Base-by-base conservation (phyloP, 768 basidiomycete genomes). In the Kondoa malvinella region DNA sequence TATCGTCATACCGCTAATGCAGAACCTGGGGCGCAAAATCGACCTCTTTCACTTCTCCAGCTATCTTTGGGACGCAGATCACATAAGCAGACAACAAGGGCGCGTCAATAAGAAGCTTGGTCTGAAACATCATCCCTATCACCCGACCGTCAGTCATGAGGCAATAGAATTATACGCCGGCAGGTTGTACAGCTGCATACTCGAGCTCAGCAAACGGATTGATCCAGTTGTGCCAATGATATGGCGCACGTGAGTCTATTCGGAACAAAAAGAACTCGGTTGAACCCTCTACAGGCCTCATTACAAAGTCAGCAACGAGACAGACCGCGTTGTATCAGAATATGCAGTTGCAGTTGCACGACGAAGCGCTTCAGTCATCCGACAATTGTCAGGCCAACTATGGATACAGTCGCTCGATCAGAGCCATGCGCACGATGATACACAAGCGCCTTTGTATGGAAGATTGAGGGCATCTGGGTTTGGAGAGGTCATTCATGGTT, bases 41-140 rank as follows among this genome's bases (percentile, higher is more conserved):
- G 30, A 63, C 32, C 61, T 63, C 3, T n/a, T 63, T 33, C 61
- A 63, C 4, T 63, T 63, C 61, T 17, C 61, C 3, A 31, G 29
- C 27, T 63, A 29, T 33, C 61, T 63, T 14, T 63, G 61, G 61
- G 61, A 63, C 30, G 61, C 33, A 17, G 29, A 63, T 17, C 33
- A 63, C 61, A 4, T 63, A 3, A 16, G n/a, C 29, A 27, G 61
- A 32, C 61, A n/a, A n/a, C n/a, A n/a, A n/a, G n/a, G n/a, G n/a
- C n/a, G n/a, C n/a, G n/a, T 27, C 15, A 33, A 63, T 33, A n/a
- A n/a, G n/a, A n/a, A n/a, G n/a, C n/a, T n/a, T n/a, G n/a, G 33
- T 8, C 61, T 16, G 26, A 33, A 27, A 16, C 29, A 17, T n/a
- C 16, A 29, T 33, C 16, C 14, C 3, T 63, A 63, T 33, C 61